Conservation (phyloP, 441 rosid species). For the Geranium incanum region DNA sequence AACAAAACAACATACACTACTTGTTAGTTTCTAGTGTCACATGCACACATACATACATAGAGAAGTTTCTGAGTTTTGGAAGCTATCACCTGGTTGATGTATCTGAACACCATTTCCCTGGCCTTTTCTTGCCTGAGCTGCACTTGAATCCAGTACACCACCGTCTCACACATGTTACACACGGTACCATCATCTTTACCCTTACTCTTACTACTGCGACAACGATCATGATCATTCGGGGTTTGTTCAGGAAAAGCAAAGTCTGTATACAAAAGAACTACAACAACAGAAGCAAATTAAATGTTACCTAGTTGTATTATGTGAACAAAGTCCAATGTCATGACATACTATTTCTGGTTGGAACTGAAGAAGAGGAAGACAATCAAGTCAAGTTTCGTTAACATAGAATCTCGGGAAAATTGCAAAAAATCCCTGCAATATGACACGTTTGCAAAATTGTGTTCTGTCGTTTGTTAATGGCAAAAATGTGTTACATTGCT, state of each 20-base stretch:
- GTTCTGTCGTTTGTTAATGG: too few species aligned
- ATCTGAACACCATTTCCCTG: constrained; percentile 35
- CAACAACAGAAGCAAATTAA: not conserved
- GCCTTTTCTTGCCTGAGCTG: constrained; percentile 45
- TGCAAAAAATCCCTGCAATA: too few species aligned
- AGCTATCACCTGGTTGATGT: constrained; percentile 35
- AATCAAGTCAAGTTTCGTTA: too few species aligned
- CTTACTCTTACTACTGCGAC: constrained; percentile 18
- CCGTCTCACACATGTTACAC: constrained; percentile 52
- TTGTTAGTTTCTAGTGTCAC: constrained; percentile 3
- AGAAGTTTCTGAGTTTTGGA: not conserved
- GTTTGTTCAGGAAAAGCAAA: too few species aligned
- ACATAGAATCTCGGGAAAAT: too few species aligned
- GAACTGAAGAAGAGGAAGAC: constrained; percentile 26
- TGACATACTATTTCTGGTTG: constrained; percentile 45
- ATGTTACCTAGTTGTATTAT: constrained; percentile 22
- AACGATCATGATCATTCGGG: too few species aligned
- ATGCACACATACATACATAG: not conserved
- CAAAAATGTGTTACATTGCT: too few species aligned
- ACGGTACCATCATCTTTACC: constrained; percentile 22
- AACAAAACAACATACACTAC: not conserved
- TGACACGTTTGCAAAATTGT: too few species aligned
- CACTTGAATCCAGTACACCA: constrained; percentile 50
- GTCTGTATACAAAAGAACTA: too few species aligned
- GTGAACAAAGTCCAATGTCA: constrained; percentile 45